Evolutionary conservation across 768 basidiomycete species (phyloP), one percentile per base, ranked within the genome.

Genomic region (Mycena epipterygia): DNA sequence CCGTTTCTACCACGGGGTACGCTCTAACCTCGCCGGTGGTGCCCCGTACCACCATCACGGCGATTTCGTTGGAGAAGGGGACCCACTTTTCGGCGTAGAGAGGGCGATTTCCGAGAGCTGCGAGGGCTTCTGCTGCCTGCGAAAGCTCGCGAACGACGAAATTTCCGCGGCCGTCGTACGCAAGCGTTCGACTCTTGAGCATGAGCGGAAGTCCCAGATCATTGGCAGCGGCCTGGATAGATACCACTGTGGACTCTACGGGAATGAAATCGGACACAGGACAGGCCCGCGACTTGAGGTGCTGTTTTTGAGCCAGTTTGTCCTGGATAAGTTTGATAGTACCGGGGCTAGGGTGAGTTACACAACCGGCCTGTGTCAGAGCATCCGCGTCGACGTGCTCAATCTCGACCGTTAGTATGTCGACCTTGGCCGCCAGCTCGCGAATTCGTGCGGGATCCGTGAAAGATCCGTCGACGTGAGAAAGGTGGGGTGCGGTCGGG

Each of bases 51-150:
- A 99, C 98, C 94, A 99, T 98, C 39, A 99, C 96, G 0, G 98
- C 96, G 37, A 98, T 91, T 80, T 99, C 98, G 75, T 91, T 92
- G 17, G 84, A 81, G 76, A 99, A 99, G 0, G 91, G 89, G 0
- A 96, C 93, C 93, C 95, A 98, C 76, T 92, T 93, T 79, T 99
- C 98, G 0, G 96, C 97, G 75, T 99, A 99, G 5, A 98, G 82
- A 0, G 93, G 91, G 2, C 94, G 85, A 65, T 91, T 85, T 3
- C 85, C 87, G 17, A 95, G 89, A 2, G 84, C 79, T 0, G 82
- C 70, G 37, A 90, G 84, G 1, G 89, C 87, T 21, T 89, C 84
- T 53, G 83, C 80, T 2, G 85, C 85, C 35, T 93, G 84, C 12
- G 84, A 81, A 12, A 87, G 69, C 21, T 89, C 84, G 23, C 86